Conservation (phyloP, 2,329 filamentous ascomycete genomes). For the Sclerotinia subarctica region DNA sequence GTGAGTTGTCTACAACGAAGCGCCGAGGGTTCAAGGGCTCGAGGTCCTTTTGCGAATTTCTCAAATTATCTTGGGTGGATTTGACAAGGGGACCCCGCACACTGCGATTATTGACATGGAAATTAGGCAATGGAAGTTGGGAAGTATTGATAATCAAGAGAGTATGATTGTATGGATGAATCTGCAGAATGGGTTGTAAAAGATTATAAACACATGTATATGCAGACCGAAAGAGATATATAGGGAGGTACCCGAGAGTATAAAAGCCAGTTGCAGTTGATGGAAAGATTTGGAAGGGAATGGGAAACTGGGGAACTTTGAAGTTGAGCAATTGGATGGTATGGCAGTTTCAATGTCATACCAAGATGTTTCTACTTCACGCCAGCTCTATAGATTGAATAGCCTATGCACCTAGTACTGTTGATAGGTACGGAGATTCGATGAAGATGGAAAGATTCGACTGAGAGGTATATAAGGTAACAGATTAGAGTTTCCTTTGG, state of each 20-base stretch:
- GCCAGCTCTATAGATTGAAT: not conserved
- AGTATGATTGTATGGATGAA: not conserved
- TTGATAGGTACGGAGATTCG: not conserved
- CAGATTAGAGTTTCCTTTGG: not conserved
- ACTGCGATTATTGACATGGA: constrained; percentile 16
- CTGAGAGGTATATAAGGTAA: not conserved
- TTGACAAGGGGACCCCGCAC: constrained; percentile 22
- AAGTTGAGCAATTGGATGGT: not conserved
- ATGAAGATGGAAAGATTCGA: not conserved
- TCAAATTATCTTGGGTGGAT: constrained; percentile 8
- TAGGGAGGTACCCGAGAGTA: not conserved
- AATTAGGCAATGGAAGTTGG: constrained; percentile 8
- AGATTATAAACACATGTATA: not conserved
- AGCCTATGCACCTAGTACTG: not conserved
- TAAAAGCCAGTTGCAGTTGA: not conserved
- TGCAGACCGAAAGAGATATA: not conserved
- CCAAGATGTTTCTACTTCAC: not conserved
- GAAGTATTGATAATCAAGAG: too few species aligned
- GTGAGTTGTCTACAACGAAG: constrained; percentile 23
- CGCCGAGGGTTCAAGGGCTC: constrained; percentile 20
- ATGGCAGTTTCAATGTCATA: not conserved
- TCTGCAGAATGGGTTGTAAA: not conserved
- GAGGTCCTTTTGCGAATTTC: constrained; percentile 11
- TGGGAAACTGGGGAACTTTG: not conserved
- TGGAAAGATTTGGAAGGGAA: not conserved